phyloP scores from a whole-genome alignment of 805 yeast genomes.

The Metschnikowia lochheadii region DNA sequence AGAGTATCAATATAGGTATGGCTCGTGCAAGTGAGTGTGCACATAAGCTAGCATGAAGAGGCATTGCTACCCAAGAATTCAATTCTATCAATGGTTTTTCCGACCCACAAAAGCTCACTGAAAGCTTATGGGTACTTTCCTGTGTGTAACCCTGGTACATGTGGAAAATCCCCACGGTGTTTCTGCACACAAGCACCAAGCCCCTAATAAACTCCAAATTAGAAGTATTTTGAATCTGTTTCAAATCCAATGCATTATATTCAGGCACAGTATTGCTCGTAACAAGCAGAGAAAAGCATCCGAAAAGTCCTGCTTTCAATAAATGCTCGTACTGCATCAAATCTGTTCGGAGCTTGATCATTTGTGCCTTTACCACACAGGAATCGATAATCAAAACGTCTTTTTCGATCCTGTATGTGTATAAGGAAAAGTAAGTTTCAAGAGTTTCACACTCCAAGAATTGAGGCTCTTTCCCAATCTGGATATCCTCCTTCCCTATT shows the following conservation, averaged over 20 bases:
- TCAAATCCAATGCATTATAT: not conserved
- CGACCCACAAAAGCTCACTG: not conserved
- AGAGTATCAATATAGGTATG: not conserved
- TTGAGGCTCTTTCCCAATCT: conserved; percentile 3
- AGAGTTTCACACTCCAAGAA: conserved; percentile 6
- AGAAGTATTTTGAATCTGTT: not conserved
- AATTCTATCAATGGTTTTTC: not conserved
- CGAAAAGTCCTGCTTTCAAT: not conserved
- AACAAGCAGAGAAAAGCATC: not conserved
- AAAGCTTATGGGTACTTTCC: not conserved
- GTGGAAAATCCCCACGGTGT: not conserved
- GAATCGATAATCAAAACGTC: conserved; percentile 32
- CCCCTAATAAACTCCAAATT: not conserved
- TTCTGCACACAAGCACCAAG: not conserved
- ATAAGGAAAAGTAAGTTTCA: conserved; percentile 3
- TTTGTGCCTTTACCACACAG: conserved; percentile 27
- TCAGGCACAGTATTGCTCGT: not conserved
- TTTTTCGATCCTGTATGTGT: conserved; percentile 9
- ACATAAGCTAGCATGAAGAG: not conserved
- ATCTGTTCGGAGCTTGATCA: conserved; percentile 16
- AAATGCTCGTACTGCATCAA: not conserved
- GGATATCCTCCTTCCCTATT: conserved; percentile 6
- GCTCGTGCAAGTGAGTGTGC: conserved; percentile 3
- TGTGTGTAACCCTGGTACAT: not conserved
- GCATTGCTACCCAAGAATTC: not conserved